These are phyloP conservation scores for Populus deltoides DNA, from an alignment of 345 rosid species.

Conservation along the genomic window DNA sequence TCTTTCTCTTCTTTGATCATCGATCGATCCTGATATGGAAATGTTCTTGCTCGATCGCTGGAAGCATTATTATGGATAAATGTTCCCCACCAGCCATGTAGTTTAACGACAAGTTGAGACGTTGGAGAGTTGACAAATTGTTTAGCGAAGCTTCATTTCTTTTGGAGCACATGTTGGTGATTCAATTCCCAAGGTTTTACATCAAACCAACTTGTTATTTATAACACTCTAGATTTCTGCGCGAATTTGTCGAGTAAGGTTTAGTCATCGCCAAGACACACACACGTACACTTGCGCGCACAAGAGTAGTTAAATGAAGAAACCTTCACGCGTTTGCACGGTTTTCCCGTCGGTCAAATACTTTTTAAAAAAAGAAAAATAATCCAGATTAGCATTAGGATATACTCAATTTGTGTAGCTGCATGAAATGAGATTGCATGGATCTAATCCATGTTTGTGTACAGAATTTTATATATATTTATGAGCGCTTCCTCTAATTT, in stretches of 20 bases:
- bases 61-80: too few relatives aligned
- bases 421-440: not conserved
- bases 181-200: not conserved
- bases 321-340: not conserved
- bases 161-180: constrained; percentile 14
- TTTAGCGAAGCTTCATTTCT: not conserved
- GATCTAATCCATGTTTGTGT: too few relatives aligned
- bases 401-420: not conserved
- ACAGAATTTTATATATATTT: too few relatives aligned
- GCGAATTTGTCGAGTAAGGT: too few relatives aligned
- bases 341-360: not conserved
- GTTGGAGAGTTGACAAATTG: not conserved
- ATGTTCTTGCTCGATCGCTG: too few relatives aligned
- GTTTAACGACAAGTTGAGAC: constrained; percentile 9
- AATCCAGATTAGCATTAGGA: not conserved
- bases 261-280: too few relatives aligned
- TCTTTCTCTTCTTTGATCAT: not conserved
- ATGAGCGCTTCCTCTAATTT: too few relatives aligned
- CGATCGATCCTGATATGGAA: not conserved
- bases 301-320: not conserved
- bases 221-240: too few relatives aligned
- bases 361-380: too few relatives aligned
- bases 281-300: too few relatives aligned
- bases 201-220: too few relatives aligned
- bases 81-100: not conserved